These are phyloP conservation scores for Termitomyces sp. DNA, from an alignment of 768 basidiomycete genomes.

Conservation along the genomic window DNA sequence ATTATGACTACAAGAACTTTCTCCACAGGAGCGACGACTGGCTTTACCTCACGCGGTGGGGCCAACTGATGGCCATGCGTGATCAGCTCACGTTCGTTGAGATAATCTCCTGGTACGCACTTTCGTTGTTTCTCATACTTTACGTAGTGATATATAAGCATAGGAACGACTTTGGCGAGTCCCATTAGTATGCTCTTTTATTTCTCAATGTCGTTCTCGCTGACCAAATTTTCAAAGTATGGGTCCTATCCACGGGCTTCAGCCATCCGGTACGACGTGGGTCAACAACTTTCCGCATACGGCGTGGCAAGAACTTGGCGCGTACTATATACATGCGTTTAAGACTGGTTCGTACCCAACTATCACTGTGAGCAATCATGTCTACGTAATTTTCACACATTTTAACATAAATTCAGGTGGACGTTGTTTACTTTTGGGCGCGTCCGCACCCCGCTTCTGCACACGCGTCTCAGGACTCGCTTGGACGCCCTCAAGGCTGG, in stretches of 20 bases:
- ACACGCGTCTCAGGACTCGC: conserved; percentile 32
- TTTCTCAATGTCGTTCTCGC: not conserved
- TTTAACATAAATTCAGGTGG: conserved; percentile 23
- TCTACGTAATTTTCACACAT: not conserved
- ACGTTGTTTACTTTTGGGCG: conserved; percentile 53
- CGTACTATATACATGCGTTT: conserved; percentile 63
- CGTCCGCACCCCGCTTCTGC: conserved; percentile 59
- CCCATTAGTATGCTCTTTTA: conserved; percentile 45
- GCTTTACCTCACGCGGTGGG: conserved; percentile 67
- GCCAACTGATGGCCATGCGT: conserved; percentile 57
- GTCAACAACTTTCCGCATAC: conserved; percentile 38
- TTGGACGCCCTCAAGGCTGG: conserved; percentile 43
- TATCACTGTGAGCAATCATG: conserved; percentile 36
- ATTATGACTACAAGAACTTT: conserved; percentile 58
- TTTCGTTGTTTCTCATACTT: not conserved
- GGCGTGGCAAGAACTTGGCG: conserved; percentile 57
- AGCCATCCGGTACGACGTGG: conserved; percentile 40
- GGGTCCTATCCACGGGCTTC: conserved; percentile 52
- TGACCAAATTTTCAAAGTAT: conserved; percentile 24
- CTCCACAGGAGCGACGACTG: conserved; percentile 63
- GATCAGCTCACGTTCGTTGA: conserved; percentile 51
- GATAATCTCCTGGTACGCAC: conserved; percentile 58
- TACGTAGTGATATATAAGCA: not conserved
- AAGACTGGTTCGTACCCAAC: conserved; percentile 59
- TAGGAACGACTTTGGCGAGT: conserved; percentile 77